A percentile compares a stretch with the other conserved stretches of the same genome.
Evolutionary conservation across 176 grass and related monocot species (phyloP).

Genomic region (Phoenix roebelenii): DNA sequence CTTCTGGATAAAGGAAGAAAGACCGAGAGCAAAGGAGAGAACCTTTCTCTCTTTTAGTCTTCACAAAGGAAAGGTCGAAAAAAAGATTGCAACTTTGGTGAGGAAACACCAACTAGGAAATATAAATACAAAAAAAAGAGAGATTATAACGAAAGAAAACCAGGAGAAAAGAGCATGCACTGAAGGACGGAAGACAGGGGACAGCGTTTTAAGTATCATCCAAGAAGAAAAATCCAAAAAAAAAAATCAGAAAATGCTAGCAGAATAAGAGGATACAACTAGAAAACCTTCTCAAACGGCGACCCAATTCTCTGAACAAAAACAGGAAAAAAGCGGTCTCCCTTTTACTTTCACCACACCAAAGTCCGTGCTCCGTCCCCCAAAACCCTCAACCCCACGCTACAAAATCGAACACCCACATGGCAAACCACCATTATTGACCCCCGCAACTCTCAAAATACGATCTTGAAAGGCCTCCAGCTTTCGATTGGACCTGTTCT

Average conservation of each 20-base stretch:
- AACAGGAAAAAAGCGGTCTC: not conserved
- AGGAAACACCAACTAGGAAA: no score
- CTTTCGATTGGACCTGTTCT: not conserved
- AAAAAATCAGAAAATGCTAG: not conserved
- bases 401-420: not conserved
- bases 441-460: not conserved
- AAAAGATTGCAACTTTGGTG: not conserved
- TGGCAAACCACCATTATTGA: not conserved
- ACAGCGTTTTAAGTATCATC: not conserved
- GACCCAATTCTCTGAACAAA: not conserved
- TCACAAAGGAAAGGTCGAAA: not conserved
- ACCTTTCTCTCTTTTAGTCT: not conserved
- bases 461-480: not conserved
- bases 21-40: not conserved
- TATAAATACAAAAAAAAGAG: no score
- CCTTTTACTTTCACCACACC: not conserved
- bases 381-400: constrained; percentile 1
- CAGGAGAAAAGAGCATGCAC: not conserved
- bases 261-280: no score
- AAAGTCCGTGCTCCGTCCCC: not conserved
- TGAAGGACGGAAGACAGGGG: no score
- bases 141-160: not conserved
- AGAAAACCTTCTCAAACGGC: not conserved
- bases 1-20: not conserved
- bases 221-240: constrained; percentile 1